Evolutionary conservation across 495 filamentous ascomycete species (phyloP), one percentile per base, ranked within the genome.

Genomic region (Penicillium roqueforti): DNA sequence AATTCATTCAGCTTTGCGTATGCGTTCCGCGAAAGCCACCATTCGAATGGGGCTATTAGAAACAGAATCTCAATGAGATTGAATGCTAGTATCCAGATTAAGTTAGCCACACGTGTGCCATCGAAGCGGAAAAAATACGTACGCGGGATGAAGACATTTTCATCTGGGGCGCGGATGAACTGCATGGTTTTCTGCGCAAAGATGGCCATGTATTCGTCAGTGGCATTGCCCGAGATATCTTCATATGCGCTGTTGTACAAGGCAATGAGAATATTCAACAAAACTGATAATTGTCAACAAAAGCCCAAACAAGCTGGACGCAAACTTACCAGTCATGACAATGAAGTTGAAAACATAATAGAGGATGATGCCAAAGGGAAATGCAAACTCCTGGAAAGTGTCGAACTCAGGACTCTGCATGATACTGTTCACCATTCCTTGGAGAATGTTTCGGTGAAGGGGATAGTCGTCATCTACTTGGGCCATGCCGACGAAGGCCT

Each of bases 271-370:
- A 97, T 87, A 66, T 97, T 97, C 52, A 97, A 75, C 11, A 97
- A 80, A 23, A 97, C 83, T 80, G 55, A 20, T n/a, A 1, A 34
- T 3, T 14, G 54, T 72, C 47, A 72, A 62, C 34, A 6, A 42
- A 65, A 6, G 10, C 42, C n/a, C 36, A n/a, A 25, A 31, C 11
- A 38, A 14, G 2, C 18, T 16, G 0, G 14, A 29, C 16, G 20
- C 18, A 29, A 26, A 58, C 71, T 62, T 63, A 81, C 79, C 71
- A 38, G 80, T 91, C 89, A 96, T 96, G 29, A 98, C 85, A n/a
- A 97, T 81, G 62, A 98, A 98, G 22, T 90, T 95, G 66, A 95
- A 98, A 49, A 95, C 79, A 68, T 98, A 97, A 68, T 97, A 96
- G 9, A 96, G 82, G 6, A 93, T 87, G 18, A 92, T 81, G 3